Percentiles rank a stretch among this genome's conserved stretches.
phyloP scores from a whole-genome alignment of 352 stramenopile species.

The Pythium phragmiticola region DNA sequence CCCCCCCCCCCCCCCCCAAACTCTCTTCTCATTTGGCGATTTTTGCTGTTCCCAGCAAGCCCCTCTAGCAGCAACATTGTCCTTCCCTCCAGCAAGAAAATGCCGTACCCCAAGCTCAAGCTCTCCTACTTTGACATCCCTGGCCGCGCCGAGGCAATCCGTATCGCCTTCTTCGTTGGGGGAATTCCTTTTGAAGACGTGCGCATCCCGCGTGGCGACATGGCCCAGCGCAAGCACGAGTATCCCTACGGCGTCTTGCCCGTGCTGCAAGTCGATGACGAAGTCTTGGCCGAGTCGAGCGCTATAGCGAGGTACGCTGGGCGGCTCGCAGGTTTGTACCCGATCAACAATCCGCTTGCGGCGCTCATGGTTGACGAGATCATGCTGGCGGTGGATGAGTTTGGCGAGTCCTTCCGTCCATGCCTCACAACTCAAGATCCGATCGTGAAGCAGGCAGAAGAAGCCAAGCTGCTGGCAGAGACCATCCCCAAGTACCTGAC shows the following conservation, averaged over 20 bases:
- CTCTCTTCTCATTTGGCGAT: too few relatives aligned
- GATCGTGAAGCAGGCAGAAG: not conserved
- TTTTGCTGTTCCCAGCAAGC: too few relatives aligned
- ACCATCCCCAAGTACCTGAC: not conserved
- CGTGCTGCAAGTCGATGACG: conserved; percentile 31
- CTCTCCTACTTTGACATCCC: conserved; percentile 40
- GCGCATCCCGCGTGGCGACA: conserved; percentile 20
- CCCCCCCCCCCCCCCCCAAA: too few relatives aligned
- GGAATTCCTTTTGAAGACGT: conserved; percentile 36
- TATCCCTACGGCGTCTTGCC: conserved; percentile 35
- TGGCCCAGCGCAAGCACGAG: conserved; percentile 23
- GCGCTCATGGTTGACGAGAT: conserved; percentile 37
- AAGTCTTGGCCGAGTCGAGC: conserved; percentile 29
- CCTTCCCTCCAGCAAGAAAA: too few relatives aligned
- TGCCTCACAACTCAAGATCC: not conserved
- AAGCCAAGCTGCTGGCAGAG: not conserved
- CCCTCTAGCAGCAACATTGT: too few relatives aligned
- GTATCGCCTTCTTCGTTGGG: conserved; percentile 24
- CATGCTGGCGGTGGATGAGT: conserved; percentile 16
- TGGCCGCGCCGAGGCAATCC: conserved; percentile 34
- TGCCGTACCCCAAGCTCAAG: conserved; percentile 18
- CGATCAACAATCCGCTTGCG: not conserved
- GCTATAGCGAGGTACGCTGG: conserved; percentile 36
- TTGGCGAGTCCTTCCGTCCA: conserved; percentile 1
- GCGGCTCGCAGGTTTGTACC: conserved; percentile 27